Evolutionary conservation across 2,329 filamentous ascomycete species (phyloP), one percentile per base, ranked within the genome.

Genomic region (Rhynchosporium secalis): DNA sequence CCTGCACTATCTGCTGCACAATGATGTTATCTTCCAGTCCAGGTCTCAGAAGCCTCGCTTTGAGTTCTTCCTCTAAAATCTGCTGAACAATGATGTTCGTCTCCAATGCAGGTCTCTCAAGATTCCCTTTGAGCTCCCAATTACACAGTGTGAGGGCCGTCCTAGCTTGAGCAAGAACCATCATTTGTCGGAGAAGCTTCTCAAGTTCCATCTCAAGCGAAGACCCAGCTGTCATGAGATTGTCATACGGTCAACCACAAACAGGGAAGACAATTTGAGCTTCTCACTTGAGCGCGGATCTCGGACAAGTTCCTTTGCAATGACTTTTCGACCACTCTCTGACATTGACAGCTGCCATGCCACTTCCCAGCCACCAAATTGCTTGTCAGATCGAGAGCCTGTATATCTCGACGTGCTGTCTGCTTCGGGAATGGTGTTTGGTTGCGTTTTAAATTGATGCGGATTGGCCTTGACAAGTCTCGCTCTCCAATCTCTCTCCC

Each of bases 331-430:
- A 38, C 15, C 31, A 40, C 29, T 28, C 28, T 54, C 49, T 20
- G 33, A 26, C 2, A 54, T 38, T 13, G 31, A n/a, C 1, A 54
- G 31, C 1, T 28, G 33, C 49, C 49, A 54, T 13, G 33, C 49
- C 3, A 54, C n/a, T 36, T 54, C 49, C 49, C 49, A 54, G 49
- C 33, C 2, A 28, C n/a, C 40, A n/a, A 54, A 40, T 5, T 54
- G 49, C n/a, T 40, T 54, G 6, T 8, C n/a, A 12, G 49, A 41
- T n/a, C 38, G 31, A 33, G 15, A 20, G 15, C 6, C 13, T 26
- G 1, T 15, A 38, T 7, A n/a, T 40, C 10, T 4, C 31, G 15
- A 2, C 4, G 20, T 13, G 9, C 9, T 13, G 49, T 28, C 33
- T 26, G 8, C 10, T 8, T 40, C 6, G n/a, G 8, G 1, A 2